These are phyloP conservation scores for Gracilaria caudata DNA, from an alignment of 23 red algal species.

Conservation along the genomic window DNA sequence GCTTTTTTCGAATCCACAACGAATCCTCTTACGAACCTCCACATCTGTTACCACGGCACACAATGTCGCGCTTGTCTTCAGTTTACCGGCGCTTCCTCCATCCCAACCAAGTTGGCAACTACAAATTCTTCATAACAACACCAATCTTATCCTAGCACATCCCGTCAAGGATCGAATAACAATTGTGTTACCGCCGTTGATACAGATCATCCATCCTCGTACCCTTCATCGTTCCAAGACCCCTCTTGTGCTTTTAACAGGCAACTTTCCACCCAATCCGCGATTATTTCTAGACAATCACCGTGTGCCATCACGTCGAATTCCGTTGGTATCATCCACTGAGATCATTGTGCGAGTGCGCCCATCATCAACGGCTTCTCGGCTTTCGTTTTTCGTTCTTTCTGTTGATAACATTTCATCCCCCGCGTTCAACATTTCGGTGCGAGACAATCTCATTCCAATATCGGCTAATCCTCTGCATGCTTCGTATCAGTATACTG, in stretches of 20 bases:
- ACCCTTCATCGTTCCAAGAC: neutral
- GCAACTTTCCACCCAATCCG: slow-evolving; percentile 17
- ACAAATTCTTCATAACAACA: neutral
- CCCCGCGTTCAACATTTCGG: neutral
- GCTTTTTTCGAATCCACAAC: neutral
- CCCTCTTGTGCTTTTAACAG: neutral
- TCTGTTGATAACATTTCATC: neutral
- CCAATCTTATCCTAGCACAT: neutral
- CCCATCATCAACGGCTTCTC: neutral
- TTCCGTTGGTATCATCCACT: neutral
- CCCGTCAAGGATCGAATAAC: neutral
- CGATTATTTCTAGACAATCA: neutral
- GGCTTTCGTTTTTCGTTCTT: neutral
- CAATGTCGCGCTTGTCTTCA: neutral
- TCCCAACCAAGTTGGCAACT: slow-evolving; percentile 1
- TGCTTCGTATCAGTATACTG: neutral
- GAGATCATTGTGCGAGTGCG: slow-evolving; percentile 23
- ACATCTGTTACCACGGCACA: neutral
- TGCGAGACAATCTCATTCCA: neutral
- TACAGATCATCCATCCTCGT: neutral
- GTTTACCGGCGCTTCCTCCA: neutral
- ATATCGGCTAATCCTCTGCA: neutral
- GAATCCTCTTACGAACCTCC: neutral
- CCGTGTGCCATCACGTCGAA: neutral
- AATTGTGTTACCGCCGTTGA: neutral